Base-by-base conservation (phyloP, 768 basidiomycete species). In the Termitomyces sp. region DNA sequence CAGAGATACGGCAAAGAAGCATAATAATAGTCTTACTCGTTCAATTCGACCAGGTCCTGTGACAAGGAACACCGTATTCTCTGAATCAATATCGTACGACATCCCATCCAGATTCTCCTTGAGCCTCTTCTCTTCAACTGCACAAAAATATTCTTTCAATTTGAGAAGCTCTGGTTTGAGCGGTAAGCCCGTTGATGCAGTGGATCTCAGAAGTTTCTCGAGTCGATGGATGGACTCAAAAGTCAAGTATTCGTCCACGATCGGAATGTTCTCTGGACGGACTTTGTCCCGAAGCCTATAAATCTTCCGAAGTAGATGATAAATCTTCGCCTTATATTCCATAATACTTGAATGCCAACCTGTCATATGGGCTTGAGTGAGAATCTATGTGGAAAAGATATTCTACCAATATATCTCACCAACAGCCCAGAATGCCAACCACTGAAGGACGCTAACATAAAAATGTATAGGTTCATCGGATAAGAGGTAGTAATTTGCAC, bases 11-110 rank as follows among this genome's bases (percentile, higher is more conserved):
- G n/a, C n/a, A n/a, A n/a, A n/a, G n/a, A n/a, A n/a, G n/a, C 25
- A 31, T 45, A 27, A 44, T n/a, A n/a, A n/a, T n/a, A 29, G 4
- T 5, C 50, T 2, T 29, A 52, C 50, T 22, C 50, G 15, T 16
- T 52, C 50, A 7, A 52, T 52, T 7, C 50, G 50, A 20, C 32
- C 29, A 16, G 50, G 50, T 3, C 50, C 50, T 13, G 50, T 52
- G 2, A 43, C 29, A 6, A 52, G 50, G 1, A 41, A 15, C 5
- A 52, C 50, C 13, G 50, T 42, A 4, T 6, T 31, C 4, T 3
- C 16, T 3, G 50, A 52, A 33, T 52, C 50, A 11, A 52, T 10
- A 11, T 31, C 22, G 20, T 52, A 52, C 22, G 40, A 52, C 3
- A 52, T 12, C 1, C 33, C 20, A 7, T 52, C 41, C 20, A 52